phyloP scores from a whole-genome alignment of 2,329 filamentous ascomycete species.

The Phialophora expanda region DNA sequence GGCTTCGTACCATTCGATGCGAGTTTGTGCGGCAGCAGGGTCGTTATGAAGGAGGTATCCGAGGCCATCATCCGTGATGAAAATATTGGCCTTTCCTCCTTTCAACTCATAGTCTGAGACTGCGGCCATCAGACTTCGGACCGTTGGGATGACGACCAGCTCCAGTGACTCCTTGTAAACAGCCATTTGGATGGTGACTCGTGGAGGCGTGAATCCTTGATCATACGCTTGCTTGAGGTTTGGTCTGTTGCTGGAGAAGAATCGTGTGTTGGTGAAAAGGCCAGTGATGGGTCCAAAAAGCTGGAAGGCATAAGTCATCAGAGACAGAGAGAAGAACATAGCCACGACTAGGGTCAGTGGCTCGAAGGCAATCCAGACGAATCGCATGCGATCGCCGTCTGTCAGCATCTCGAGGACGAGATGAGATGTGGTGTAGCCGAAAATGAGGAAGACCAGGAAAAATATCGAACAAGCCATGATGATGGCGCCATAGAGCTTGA shows the following conservation, averaged over 20 bases:
- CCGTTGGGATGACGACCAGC: conserved; percentile 66
- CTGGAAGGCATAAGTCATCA: conserved; percentile 50
- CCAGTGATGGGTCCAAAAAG: conserved; percentile 58
- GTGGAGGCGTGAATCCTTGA: conserved; percentile 43
- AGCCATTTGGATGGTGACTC: conserved; percentile 78
- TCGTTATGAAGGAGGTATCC: conserved; percentile 41
- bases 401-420: conserved; percentile 71
- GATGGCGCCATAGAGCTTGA: conserved; percentile 42
- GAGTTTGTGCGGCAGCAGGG: conserved; percentile 43
- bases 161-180: conserved; percentile 84
- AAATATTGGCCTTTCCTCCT: conserved; percentile 45
- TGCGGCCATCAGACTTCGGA: conserved; percentile 61
- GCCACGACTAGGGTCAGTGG: conserved; percentile 28
- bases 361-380: conserved; percentile 57
- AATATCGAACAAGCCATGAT: conserved; percentile 72
- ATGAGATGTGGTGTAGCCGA: conserved; percentile 73
- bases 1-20: conserved; percentile 56
- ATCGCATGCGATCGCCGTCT: conserved; percentile 65
- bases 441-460: conserved; percentile 66
- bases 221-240: conserved; percentile 71
- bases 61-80: conserved; percentile 49
- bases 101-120: conserved; percentile 67
- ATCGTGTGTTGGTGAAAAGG: conserved; percentile 58
- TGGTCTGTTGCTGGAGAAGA: conserved; percentile 74
- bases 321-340: conserved; percentile 33